Evolutionary conservation across 441 rosid species (phyloP).

Genomic region (Aquilaria agallochum): DNA sequence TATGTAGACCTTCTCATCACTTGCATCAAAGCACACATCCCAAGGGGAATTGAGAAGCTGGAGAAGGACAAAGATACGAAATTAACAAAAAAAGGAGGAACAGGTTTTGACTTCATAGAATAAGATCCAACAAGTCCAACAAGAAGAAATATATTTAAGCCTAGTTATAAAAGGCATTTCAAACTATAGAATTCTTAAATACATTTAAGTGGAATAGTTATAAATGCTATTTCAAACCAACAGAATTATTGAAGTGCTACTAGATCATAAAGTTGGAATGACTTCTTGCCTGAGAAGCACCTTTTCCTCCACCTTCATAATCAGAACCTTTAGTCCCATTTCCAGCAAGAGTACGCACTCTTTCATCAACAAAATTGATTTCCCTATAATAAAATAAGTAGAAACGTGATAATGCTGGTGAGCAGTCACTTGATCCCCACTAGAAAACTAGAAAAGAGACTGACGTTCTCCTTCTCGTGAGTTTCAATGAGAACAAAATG

Average conservation of each 20-base stretch:
- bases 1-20: conserved; percentile 71
- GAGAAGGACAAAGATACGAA: conserved; percentile 5
- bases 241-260: too few relatives aligned
- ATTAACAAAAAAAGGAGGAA: conserved; percentile 9
- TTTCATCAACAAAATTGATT: conserved; percentile 86
- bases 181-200: too few relatives aligned
- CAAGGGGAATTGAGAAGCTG: conserved; percentile 98
- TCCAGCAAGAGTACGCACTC: conserved; percentile 83
- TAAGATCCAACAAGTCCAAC: too few relatives aligned
- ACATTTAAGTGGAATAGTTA: too few relatives aligned
- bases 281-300: conserved; percentile 65
- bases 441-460: too few relatives aligned
- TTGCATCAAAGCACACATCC: conserved; percentile 84
- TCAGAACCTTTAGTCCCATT: conserved; percentile 97
- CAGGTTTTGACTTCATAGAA: too few relatives aligned
- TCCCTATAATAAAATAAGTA: conserved; percentile 41
- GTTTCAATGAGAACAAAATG: too few relatives aligned
- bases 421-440: too few relatives aligned
- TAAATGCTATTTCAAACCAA: too few relatives aligned
- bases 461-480: too few relatives aligned
- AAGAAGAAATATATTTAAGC: too few relatives aligned
- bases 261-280: conserved; percentile 1
- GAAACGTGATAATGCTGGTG: conserved; percentile 6
- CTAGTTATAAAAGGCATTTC: too few relatives aligned
- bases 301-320: conserved; percentile 76